phyloP scores from a whole-genome alignment of 106 monocot genomes.

The Dioscorea alata region DNA sequence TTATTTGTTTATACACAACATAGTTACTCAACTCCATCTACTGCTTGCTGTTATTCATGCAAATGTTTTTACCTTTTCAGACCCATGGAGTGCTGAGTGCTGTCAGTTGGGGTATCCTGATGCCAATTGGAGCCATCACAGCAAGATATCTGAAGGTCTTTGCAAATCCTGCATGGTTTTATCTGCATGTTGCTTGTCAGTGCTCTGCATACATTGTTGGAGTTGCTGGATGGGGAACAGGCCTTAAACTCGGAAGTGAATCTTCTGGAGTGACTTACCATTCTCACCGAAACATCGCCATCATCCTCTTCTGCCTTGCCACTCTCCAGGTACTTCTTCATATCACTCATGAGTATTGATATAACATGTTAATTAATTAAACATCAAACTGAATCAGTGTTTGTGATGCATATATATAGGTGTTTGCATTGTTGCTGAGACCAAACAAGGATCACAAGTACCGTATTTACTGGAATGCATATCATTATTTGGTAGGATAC shows the following conservation, averaged over 20 bases:
- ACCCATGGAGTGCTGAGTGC: conserved; percentile 80
- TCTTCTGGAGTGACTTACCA: conserved; percentile 47
- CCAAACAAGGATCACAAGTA: conserved; percentile 77
- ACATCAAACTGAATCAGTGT: too few relatives aligned
- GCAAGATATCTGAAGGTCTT: conserved; percentile 79
- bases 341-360: too few relatives aligned
- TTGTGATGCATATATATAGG: conserved; percentile 15
- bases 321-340: conserved; percentile 68
- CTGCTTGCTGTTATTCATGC: too few relatives aligned
- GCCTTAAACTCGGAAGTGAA: conserved; percentile 83
- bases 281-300: conserved; percentile 64
- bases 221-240: conserved; percentile 87
- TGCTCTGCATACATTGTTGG: conserved; percentile 75
- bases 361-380: too few relatives aligned
- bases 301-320: conserved; percentile 67
- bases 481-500: conserved; percentile 80
- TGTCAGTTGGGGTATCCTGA: conserved; percentile 80
- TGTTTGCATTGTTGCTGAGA: conserved; percentile 80
- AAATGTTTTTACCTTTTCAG: conserved; percentile 21
- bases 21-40: too few relatives aligned
- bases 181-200: conserved; percentile 84
- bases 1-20: too few relatives aligned
- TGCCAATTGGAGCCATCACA: conserved; percentile 76
- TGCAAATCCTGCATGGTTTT: conserved; percentile 93
- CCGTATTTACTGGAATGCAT: conserved; percentile 81